Evolutionary conservation across 2,329 filamentous ascomycete species (phyloP).

Genomic region (Phialophora expanda): DNA sequence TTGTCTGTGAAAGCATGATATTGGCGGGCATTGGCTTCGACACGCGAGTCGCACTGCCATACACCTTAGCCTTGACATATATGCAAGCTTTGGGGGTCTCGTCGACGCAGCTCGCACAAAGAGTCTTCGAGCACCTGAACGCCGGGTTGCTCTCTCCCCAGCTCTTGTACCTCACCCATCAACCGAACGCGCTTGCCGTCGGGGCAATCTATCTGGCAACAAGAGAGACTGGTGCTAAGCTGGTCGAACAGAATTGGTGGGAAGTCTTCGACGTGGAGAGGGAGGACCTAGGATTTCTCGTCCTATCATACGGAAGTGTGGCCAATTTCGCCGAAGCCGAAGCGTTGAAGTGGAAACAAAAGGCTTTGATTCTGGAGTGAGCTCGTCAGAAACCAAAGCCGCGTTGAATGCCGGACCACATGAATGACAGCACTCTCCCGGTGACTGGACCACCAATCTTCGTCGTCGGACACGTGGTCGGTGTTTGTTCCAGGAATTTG

Average conservation of each 20-base stretch:
- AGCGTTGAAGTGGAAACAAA: slow-evolving; percentile 58
- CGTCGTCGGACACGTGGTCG: background rate
- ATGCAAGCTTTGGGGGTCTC: slow-evolving; percentile 81
- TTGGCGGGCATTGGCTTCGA: slow-evolving; percentile 79
- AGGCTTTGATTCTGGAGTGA: slow-evolving; percentile 28
- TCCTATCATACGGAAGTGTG: slow-evolving; percentile 81
- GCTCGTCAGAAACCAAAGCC: background rate
- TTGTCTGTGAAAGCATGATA: slow-evolving; percentile 77
- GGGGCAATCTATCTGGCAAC: slow-evolving; percentile 91
- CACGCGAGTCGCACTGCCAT: slow-evolving; percentile 82
- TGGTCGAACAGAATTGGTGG: slow-evolving; percentile 89
- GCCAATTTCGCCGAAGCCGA: slow-evolving; percentile 70
- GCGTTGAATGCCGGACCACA: background rate
- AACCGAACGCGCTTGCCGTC: slow-evolving; percentile 82
- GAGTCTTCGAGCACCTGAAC: slow-evolving; percentile 80
- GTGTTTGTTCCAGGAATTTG: background rate
- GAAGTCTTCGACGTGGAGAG: slow-evolving; percentile 96
- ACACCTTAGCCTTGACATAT: slow-evolving; percentile 87
- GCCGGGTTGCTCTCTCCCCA: slow-evolving; percentile 84
- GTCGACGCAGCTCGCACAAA: slow-evolving; percentile 62
- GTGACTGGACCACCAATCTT: background rate
- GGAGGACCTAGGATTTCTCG: slow-evolving; percentile 91
- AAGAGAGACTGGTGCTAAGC: slow-evolving; percentile 73
- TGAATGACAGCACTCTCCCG: background rate
- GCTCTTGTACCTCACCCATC: slow-evolving; percentile 87